Evolutionary conservation across 2,329 filamentous ascomycete species (phyloP), one percentile per base, ranked within the genome.

Genomic region (Emmonsiellopsis sp.): DNA sequence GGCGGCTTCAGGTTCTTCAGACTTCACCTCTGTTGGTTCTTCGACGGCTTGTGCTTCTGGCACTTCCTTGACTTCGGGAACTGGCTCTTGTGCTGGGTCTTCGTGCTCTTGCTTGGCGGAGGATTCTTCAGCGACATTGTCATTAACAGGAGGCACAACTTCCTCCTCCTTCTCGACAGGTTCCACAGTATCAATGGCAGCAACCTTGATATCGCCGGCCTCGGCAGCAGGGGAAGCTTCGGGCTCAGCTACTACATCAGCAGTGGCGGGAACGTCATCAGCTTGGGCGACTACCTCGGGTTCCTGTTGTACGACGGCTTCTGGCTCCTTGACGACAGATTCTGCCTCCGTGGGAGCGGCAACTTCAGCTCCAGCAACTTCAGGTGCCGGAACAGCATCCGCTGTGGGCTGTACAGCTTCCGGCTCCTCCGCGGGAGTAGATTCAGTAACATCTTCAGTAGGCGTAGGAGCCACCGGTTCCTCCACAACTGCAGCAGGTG

Each of bases 371-470:
- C n/a, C n/a, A 15, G 44, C 13, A 6, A 52, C 50, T 52, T 54
- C 41, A 52, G 44, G 47, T 11, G 3, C 37, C 11, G 37, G 37
- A 15, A 15, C 10, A 15, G 37, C 37, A 15, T 40, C 37, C 37
- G 3, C 37, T 11, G 15, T 15, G 37, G 37, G 37, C 15, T 40
- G 37, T 2, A 40, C 37, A 11, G 10, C 37, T 5, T 40, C 52
- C 40, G 57, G 57, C 37, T 57, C 54, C 43, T 55, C 57, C 52
- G 60, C 53, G 32, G 60, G 49, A 51, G 64, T 56, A 30, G 57
- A 15, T 50, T 63, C 56, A 16, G 57, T 20, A 52, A 32, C 26
- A n/a, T 44, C 31, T n/a, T 48, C 16, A 15, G 13, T 16, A 20
- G 42, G 16, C 42, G 11, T 44, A 10, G 42, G 13, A 3, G 42